These are phyloP conservation scores for Rhodotorula sp. DNA, from an alignment of 1,284 basidiomycete genomes.

Conservation along the genomic window DNA sequence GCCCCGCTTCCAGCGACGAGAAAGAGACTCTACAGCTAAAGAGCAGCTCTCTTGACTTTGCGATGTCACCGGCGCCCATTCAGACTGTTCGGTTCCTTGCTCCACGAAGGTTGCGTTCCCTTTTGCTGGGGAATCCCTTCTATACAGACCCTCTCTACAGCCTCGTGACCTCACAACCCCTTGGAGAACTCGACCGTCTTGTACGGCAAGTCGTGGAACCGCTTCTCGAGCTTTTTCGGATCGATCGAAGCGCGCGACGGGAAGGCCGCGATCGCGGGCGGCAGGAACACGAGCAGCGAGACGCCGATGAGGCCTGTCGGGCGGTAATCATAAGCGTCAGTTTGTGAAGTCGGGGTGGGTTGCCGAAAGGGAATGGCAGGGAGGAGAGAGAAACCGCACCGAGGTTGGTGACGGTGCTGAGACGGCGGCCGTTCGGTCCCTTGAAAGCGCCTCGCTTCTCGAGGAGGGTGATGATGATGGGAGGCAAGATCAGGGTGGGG, in stretches of 20 bases:
- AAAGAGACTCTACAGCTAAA: no score
- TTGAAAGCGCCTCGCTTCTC: constrained; percentile 50
- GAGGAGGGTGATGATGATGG: constrained; percentile 54
- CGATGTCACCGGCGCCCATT: no score
- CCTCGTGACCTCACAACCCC: constrained; percentile 48
- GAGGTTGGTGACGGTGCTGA: constrained; percentile 49
- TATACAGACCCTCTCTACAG: no score
- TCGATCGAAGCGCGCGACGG: constrained; percentile 54
- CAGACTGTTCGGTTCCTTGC: no score
- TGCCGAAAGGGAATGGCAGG: background rate
- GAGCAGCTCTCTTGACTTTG: no score
- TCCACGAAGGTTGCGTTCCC: no score
- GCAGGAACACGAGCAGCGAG: constrained; percentile 56
- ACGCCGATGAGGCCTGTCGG: constrained; percentile 51
- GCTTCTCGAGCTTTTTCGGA: constrained; percentile 51
- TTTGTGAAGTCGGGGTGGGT: background rate
- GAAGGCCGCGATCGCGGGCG: constrained; percentile 59
- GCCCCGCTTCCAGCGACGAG: no score
- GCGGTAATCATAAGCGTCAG: background rate
- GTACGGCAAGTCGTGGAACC: constrained; percentile 48
- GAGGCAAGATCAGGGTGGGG: constrained; percentile 57
- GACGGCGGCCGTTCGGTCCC: constrained; percentile 49
- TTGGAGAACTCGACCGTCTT: constrained; percentile 56
- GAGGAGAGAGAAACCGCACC: constrained; percentile 37
- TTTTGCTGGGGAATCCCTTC: no score